Evolutionary conservation across 345 rosid genomes (phyloP).

Genomic region (Citrus reticulata): DNA sequence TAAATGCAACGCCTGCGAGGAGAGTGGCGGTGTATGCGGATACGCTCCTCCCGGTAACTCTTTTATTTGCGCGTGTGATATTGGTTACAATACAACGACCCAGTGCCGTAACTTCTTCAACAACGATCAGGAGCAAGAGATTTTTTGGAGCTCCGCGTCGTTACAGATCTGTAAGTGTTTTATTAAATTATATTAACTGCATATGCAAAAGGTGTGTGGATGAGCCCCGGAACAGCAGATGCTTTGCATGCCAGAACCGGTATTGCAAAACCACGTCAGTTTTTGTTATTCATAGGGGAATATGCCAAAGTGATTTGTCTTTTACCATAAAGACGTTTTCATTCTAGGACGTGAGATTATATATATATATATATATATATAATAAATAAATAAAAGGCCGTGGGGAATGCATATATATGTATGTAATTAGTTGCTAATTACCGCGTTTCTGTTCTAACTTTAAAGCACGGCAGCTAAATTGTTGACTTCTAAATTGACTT

Average conservation of each 20-base stretch:
- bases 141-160: conserved; percentile 15
- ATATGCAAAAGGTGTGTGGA: background rate
- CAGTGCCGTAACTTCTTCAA: conserved; percentile 28
- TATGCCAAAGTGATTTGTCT: conserved; percentile 20
- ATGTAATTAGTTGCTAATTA: background rate
- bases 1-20: conserved; percentile 42
- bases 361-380: too few species aligned
- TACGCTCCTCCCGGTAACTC: conserved; percentile 26
- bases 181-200: background rate
- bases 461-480: too few species aligned
- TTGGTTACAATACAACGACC: conserved; percentile 31
- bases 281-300: background rate
- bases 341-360: background rate
- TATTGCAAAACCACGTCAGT: conserved; percentile 1
- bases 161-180: conserved; percentile 20
- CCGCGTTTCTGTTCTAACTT: too few species aligned
- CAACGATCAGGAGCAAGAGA: conserved; percentile 3
- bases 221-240: background rate
- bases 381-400: too few species aligned
- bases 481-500: background rate
- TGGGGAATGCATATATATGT: background rate
- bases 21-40: conserved; percentile 43
- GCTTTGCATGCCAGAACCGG: background rate
- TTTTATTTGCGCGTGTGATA: conserved; percentile 32
- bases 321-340: background rate